These are phyloP conservation scores for Hsuehochloa calcarea DNA, from an alignment of 176 grass and related monocot species.

Conservation along the genomic window DNA sequence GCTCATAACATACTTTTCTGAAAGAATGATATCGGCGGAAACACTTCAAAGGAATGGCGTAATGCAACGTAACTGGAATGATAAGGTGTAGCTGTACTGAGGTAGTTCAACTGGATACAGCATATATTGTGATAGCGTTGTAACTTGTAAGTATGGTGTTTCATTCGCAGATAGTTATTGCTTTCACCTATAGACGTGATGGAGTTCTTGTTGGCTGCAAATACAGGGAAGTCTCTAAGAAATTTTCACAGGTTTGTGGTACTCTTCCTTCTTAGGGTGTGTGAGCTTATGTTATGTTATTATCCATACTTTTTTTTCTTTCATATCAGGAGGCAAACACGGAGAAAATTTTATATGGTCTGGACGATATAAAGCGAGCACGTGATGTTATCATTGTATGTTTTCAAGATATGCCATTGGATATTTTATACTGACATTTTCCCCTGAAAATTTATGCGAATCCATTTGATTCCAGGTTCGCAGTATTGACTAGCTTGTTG, in stretches of 20 bases:
- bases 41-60: constrained; percentile 76
- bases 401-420: constrained; percentile 9
- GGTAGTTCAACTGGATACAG: not conserved
- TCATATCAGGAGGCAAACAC: constrained; percentile 65
- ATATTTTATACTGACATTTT: not conserved
- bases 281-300: constrained; percentile 15
- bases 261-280: constrained; percentile 13
- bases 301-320: constrained; percentile 6
- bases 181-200: constrained; percentile 82
- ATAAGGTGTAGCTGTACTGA: constrained; percentile 45
- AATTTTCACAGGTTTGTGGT: constrained; percentile 73
- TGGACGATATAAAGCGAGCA: constrained; percentile 77
- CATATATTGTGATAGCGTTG: not conserved
- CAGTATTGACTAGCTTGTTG: constrained; percentile 12
- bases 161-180: constrained; percentile 71
- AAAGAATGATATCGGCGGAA: constrained; percentile 69
- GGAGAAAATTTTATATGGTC: constrained; percentile 90
- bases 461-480: not conserved
- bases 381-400: constrained; percentile 96
- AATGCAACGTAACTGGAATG: constrained; percentile 47
- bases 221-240: constrained; percentile 71
- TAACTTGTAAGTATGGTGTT: constrained; percentile 25
- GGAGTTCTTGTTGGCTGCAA: constrained; percentile 76
- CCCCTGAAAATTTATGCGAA: not conserved
- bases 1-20: constrained; percentile 75